Evolutionary conservation across 2,329 filamentous ascomycete genomes (phyloP).

Genomic region (Aureobasidium sp.): DNA sequence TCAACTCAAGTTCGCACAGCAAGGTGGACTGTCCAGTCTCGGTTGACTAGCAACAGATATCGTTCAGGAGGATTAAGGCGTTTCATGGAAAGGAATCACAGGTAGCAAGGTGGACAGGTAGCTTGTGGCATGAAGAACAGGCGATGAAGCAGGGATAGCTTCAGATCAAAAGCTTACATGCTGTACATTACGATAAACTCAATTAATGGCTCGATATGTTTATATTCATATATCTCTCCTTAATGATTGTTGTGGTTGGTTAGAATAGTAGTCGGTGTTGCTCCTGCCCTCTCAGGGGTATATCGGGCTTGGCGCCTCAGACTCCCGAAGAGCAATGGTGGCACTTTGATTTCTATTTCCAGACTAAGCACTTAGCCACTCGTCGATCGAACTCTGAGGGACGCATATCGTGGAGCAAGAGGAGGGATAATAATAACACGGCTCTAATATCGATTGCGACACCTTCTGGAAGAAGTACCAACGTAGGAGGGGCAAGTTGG

Average conservation of each 20-base stretch:
- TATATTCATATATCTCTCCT: not conserved
- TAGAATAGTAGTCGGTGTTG: not conserved
- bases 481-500: not conserved
- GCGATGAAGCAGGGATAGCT: not conserved
- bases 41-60: slow-evolving; percentile 14
- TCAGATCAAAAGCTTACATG: not conserved
- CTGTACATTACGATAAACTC: not conserved
- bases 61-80: not conserved
- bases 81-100: not conserved
- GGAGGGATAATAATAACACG: not conserved
- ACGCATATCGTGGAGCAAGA: not conserved
- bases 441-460: not conserved
- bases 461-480: not conserved
- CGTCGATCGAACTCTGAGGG: not conserved
- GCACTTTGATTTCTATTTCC: not conserved
- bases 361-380: not conserved
- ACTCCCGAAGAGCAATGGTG: slow-evolving; percentile 5
- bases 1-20: slow-evolving; percentile 62
- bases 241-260: not conserved
- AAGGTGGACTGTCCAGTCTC: slow-evolving; percentile 45
- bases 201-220: not conserved
- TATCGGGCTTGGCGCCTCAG: slow-evolving; percentile 1
- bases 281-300: not conserved
- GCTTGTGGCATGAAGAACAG: not conserved
- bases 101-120: not conserved